These are phyloP conservation scores for Brassica cretica DNA, from an alignment of 345 rosid genomes.

Conservation along the genomic window DNA sequence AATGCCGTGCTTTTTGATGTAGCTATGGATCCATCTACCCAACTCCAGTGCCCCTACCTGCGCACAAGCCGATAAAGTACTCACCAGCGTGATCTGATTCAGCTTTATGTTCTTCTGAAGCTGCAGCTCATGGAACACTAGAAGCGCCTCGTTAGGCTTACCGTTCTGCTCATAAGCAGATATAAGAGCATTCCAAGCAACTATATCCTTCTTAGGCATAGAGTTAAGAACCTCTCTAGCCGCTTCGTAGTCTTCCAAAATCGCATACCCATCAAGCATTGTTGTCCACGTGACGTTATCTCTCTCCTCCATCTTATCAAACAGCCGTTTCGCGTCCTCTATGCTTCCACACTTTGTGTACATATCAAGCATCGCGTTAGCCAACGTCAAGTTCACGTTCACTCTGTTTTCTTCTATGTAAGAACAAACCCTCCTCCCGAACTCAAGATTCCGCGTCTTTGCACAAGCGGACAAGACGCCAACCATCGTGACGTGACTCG, in stretches of 20 bases:
- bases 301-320: conserved; percentile 54
- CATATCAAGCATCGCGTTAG: conserved; percentile 76
- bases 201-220: conserved; percentile 57
- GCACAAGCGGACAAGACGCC: conserved; percentile 64
- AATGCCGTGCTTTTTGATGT: conserved; percentile 51
- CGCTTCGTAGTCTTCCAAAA: conserved; percentile 47
- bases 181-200: conserved; percentile 67
- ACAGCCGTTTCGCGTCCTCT: conserved; percentile 59
- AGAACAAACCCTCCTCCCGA: conserved; percentile 56
- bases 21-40: conserved; percentile 57
- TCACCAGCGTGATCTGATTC: conserved; percentile 60
- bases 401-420: conserved; percentile 50
- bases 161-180: conserved; percentile 72
- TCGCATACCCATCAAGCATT: conserved; percentile 74
- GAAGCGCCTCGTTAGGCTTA: conserved; percentile 61
- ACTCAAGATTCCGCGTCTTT: conserved; percentile 53
- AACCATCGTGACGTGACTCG: conserved; percentile 69
- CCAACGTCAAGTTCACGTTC: conserved; percentile 51
- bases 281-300: conserved; percentile 72
- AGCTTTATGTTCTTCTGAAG: conserved; percentile 45
- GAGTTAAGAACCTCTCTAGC: conserved; percentile 54
- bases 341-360: conserved; percentile 66
- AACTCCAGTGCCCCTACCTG: conserved; percentile 63
- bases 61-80: conserved; percentile 65
- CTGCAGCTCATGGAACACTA: conserved; percentile 58